phyloP scores from a whole-genome alignment of 1,284 basidiomycete genomes.

The Trichosporon sp. region DNA sequence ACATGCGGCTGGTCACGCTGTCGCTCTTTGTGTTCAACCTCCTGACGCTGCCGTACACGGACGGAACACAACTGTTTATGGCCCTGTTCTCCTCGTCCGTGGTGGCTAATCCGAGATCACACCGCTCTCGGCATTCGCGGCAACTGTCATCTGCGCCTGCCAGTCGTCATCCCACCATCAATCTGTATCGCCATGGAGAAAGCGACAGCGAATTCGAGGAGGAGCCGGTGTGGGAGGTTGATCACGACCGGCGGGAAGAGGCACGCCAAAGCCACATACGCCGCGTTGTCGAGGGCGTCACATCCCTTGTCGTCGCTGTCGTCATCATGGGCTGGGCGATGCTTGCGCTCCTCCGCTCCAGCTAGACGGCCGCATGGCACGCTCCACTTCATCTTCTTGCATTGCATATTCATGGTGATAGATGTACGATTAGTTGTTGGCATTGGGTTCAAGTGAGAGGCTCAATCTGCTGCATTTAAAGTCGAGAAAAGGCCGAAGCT shows the following conservation, averaged over 20 bases:
- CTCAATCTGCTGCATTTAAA: too few relatives aligned
- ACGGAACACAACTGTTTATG: constrained; percentile 38
- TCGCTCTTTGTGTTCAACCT: constrained; percentile 46
- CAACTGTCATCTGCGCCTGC: constrained; percentile 5
- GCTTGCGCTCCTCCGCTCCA: constrained; percentile 31
- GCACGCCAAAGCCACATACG: constrained; percentile 28
- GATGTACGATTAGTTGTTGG: constrained; percentile 1
- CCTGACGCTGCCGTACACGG: constrained; percentile 39
- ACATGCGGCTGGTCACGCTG: constrained; percentile 34
- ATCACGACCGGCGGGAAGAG: constrained; percentile 20
- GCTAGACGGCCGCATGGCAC: constrained; percentile 10
- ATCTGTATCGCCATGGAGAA: constrained; percentile 9
- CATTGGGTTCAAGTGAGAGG: too few relatives aligned
- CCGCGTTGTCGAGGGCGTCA: constrained; percentile 22
- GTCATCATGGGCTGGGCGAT: constrained; percentile 32
- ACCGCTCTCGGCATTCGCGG: not conserved
- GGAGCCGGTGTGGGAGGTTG: constrained; percentile 16
- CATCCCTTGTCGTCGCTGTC: constrained; percentile 18
- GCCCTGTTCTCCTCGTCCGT: constrained; percentile 15
- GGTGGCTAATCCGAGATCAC: not conserved
- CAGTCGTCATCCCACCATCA: constrained; percentile 19
- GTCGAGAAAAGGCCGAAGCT: too few relatives aligned
- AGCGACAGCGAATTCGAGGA: constrained; percentile 31
- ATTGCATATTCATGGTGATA: not conserved
- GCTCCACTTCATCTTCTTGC: not conserved